Percentiles rank a stretch among this genome's conserved stretches.
Evolutionary conservation across 2,329 filamentous ascomycete genomes (phyloP).

Genomic region (Epichloe typhina): DNA sequence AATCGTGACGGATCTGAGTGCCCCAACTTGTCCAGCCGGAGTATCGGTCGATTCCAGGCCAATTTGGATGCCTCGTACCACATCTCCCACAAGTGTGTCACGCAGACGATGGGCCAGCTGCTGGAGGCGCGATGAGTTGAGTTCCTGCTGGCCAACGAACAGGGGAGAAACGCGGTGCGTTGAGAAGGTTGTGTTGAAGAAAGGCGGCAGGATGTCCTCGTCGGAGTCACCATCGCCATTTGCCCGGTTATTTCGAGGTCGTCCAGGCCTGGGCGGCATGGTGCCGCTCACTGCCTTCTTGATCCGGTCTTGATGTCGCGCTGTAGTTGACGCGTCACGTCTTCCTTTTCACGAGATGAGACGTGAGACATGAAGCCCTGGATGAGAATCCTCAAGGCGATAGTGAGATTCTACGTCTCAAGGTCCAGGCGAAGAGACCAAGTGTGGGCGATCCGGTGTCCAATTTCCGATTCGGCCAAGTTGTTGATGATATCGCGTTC

Average conservation of each 20-base stretch:
- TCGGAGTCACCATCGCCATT: slow-evolving; percentile 13
- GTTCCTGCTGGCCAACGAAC: slow-evolving; percentile 28
- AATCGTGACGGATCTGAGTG: slow-evolving; percentile 33
- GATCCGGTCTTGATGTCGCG: not conserved
- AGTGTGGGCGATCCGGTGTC: no score
- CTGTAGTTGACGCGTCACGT: slow-evolving; percentile 1
- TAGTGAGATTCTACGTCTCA: not conserved
- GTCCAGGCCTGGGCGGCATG: slow-evolving; percentile 4
- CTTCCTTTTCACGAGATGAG: not conserved
- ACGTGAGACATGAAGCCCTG: not conserved
- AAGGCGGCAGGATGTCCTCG: slow-evolving; percentile 22
- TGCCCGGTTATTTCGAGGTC: not conserved
- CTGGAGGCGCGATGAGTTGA: slow-evolving; percentile 27
- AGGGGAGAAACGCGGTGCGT: slow-evolving; percentile 42
- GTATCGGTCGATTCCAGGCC: slow-evolving; percentile 31
- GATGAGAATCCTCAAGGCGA: no score
- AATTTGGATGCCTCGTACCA: slow-evolving; percentile 47
- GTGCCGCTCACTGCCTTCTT: not conserved
- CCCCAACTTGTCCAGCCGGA: slow-evolving; percentile 23
- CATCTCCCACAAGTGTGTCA: slow-evolving; percentile 43
- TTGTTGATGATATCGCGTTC: not conserved
- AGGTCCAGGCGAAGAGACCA: no score
- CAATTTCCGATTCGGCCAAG: not conserved
- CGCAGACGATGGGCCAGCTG: slow-evolving; percentile 34
- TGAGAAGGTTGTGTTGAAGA: slow-evolving; percentile 48